A percentile compares a stretch with the other conserved stretches of the same genome.
phyloP scores from a whole-genome alignment of 139 green algal genomes.

The Closterium sp. region DNA sequence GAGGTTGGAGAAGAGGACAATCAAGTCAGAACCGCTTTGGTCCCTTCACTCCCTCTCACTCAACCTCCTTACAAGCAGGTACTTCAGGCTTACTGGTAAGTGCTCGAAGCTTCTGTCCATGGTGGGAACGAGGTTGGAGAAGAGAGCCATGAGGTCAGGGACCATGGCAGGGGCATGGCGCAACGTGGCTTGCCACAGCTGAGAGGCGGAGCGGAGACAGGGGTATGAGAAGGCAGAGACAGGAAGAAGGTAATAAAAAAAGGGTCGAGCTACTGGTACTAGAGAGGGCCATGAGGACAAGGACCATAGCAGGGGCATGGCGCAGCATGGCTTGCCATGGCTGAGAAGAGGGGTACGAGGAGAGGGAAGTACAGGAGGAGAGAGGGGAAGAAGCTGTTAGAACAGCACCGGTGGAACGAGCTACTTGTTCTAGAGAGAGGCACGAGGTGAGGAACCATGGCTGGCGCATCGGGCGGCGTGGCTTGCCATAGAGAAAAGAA shows the following conservation, averaged over 20 bases:
- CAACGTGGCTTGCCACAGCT: conserved; percentile 69
- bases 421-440: too few relatives aligned
- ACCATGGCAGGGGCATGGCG: conserved; percentile 66
- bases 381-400: conserved; percentile 69
- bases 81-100: conserved; percentile 58
- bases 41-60: too few relatives aligned
- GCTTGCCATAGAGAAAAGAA: conserved; percentile 73
- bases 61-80: too few relatives aligned
- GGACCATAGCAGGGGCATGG: conserved; percentile 64
- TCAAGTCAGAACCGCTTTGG: too few relatives aligned
- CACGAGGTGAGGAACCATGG: conserved; percentile 61
- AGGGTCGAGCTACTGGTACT: too few relatives aligned
- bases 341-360: conserved; percentile 64
- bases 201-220: too few relatives aligned
- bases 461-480: conserved; percentile 73
- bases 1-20: background rate
- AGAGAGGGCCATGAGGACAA: conserved; percentile 65
- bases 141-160: conserved; percentile 64
- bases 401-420: too few relatives aligned
- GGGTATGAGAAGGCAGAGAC: too few relatives aligned
- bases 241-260: too few relatives aligned
- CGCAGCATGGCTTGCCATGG: conserved; percentile 72
- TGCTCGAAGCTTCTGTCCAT: conserved; percentile 70
- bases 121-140: conserved; percentile 60
- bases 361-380: conserved; percentile 56